Evolutionary conservation across 2,329 filamentous ascomycete genomes (phyloP).

Genomic region (Cercospora sesami): DNA sequence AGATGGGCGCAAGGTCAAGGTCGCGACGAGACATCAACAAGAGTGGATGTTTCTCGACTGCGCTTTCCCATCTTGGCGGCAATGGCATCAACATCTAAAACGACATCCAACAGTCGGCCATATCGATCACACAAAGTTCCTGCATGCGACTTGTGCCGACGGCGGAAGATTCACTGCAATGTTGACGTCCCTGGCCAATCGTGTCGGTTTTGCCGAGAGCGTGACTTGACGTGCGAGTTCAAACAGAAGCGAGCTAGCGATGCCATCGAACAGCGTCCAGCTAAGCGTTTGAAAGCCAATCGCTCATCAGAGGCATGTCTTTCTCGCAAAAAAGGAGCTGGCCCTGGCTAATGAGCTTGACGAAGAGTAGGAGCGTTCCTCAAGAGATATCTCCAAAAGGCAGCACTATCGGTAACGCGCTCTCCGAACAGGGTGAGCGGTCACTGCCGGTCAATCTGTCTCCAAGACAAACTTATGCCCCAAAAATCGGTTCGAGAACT

Average conservation of each 20-base stretch:
- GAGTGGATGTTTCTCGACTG: neutral
- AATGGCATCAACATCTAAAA: neutral
- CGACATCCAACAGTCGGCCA: conserved; percentile 31
- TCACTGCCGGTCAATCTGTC: neutral
- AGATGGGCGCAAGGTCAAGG: neutral
- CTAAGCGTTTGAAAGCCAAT: conserved; percentile 16
- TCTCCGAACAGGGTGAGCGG: neutral
- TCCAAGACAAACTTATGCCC: neutral
- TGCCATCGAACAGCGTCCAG: neutral
- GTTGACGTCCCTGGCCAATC: conserved; percentile 43
- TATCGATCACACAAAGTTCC: conserved; percentile 40
- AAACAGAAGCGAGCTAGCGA: conserved; percentile 20
- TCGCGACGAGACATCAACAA: neutral
- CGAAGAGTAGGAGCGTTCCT: neutral
- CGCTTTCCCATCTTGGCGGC: neutral
- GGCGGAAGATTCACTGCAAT: conserved; percentile 45
- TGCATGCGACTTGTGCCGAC: conserved; percentile 5
- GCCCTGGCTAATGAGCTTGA: neutral
- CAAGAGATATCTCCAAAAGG: neutral
- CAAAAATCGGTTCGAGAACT: neutral
- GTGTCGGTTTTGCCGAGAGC: conserved; percentile 44
- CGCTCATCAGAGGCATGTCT: neutral
- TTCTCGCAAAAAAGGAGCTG: neutral
- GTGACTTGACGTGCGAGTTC: conserved; percentile 42
- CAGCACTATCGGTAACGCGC: neutral